phyloP scores from a whole-genome alignment of 1,284 basidiomycete genomes.

The Sanghuangporus baumii region DNA sequence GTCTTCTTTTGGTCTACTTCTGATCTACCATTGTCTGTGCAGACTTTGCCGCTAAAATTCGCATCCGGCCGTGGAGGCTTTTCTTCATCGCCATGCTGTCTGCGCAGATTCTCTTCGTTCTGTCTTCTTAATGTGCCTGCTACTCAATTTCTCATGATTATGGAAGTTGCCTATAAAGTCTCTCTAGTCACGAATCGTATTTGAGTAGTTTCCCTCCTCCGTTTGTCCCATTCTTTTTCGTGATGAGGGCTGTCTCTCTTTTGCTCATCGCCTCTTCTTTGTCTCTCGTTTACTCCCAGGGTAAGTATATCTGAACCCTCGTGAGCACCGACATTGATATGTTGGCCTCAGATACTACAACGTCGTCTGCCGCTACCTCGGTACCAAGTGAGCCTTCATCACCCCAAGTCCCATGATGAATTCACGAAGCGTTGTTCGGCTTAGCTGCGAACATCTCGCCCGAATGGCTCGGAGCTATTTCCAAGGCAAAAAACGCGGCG shows the following conservation, averaged over 20 bases:
- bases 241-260: constrained; percentile 1
- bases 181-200: neutral
- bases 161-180: neutral
- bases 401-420: neutral
- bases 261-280: neutral
- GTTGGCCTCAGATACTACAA: neutral
- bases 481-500: constrained; percentile 46
- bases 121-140: neutral
- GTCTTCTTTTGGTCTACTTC: neutral
- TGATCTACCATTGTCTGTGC: neutral
- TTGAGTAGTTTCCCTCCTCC: neutral
- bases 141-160: neutral
- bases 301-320: neutral
- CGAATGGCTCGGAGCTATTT: constrained; percentile 48
- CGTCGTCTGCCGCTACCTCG: neutral
- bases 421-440: neutral
- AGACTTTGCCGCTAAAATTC: neutral
- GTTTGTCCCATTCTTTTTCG: neutral
- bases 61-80: neutral
- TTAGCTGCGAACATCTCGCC: constrained; percentile 38
- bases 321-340: neutral
- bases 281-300: constrained; percentile 1
- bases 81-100: neutral
- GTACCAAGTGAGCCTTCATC: neutral
- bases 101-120: neutral